Conservation (phyloP, 768 basidiomycete genomes). For the Rhodosporidiobolus odoratus region DNA sequence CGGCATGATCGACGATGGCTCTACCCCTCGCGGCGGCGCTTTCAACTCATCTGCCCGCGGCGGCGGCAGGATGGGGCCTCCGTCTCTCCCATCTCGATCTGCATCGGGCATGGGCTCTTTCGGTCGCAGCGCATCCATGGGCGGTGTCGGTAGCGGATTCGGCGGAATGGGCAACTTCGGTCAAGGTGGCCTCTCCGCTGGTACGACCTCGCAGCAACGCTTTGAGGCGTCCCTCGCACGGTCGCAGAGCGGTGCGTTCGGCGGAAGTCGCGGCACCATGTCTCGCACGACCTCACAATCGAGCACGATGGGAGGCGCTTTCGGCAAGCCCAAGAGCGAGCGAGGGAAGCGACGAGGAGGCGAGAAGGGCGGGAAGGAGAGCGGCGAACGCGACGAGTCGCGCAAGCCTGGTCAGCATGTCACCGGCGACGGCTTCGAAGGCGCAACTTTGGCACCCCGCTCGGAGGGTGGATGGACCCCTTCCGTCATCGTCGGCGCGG, state of each 20-base stretch:
- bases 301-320: constrained; percentile 41
- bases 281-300: constrained; percentile 44
- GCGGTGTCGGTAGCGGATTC: constrained; percentile 28
- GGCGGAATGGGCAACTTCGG: constrained; percentile 43
- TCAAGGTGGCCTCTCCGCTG: constrained; percentile 7
- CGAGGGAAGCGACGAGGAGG: constrained; percentile 69
- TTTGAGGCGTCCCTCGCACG: constrained; percentile 35
- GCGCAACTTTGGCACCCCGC: constrained; percentile 24
- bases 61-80: constrained; percentile 32
- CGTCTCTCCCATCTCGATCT: constrained; percentile 16
- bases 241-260: constrained; percentile 26
- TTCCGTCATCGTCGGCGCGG: constrained; percentile 17
- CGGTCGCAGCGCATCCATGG: constrained; percentile 33
- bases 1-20: constrained; percentile 63
- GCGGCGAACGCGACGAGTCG: constrained; percentile 41
- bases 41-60: constrained; percentile 11
- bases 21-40: constrained; percentile 37
- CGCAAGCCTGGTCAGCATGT: constrained; percentile 47
- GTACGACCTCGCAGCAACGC: constrained; percentile 35
- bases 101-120: constrained; percentile 21
- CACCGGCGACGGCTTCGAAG: constrained; percentile 43
- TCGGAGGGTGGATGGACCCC: constrained; percentile 33
- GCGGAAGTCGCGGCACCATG: constrained; percentile 33
- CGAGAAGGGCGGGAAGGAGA: constrained; percentile 53
- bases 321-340: constrained; percentile 61